Base-by-base conservation (phyloP, 176 grass and related monocot species). In the Aegilops sharonensis region DNA sequence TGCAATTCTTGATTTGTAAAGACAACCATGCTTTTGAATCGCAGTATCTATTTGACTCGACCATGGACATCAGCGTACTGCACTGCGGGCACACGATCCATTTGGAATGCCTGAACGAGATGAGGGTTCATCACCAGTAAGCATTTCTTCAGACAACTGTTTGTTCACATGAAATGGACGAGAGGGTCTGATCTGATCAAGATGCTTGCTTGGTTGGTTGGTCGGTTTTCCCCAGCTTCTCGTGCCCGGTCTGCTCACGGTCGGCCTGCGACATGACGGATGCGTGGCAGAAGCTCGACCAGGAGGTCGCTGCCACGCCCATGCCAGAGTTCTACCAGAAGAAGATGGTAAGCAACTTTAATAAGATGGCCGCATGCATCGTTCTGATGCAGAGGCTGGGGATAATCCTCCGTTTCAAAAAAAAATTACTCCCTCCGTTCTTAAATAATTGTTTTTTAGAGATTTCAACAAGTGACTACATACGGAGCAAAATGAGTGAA, bases 41-140 rank as follows among this genome's bases (percentile, higher is more conserved):
- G n/a, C 83, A 98, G 89, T 98, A 95, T 71, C 85, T 98, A 21
- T 98, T 98, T 80, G 93, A 98, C 70, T 98, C 91, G 5, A 93
- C 89, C 1, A 95, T 86, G 83, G 95, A 95, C 4, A 91, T 98
- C 64, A 95, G 89, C 15, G 91, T 98, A 25, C 35, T 93, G 84
- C 66, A 40, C 3, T 98, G 95, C 24, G 93, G 91, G 78, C 93
- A 98, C 83, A 95, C 93, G 0, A 95, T 98, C 18, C 95, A 98
- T 89, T 59, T 92, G 65, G 89, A 89, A 71, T 95, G 95, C 82
- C 81, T 95, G 68, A 91, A 94, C 20, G 89, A 92, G 85, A 92
- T 95, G 95, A 92, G 75, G 48, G 62, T 45, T 10, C 93, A 95
- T 83, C 72, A 90, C 24, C 95, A 93, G 93, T 95, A 89, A 93